Evolutionary conservation across 306 rosid species (phyloP).

Genomic region (Pyrus bretschneideri): DNA sequence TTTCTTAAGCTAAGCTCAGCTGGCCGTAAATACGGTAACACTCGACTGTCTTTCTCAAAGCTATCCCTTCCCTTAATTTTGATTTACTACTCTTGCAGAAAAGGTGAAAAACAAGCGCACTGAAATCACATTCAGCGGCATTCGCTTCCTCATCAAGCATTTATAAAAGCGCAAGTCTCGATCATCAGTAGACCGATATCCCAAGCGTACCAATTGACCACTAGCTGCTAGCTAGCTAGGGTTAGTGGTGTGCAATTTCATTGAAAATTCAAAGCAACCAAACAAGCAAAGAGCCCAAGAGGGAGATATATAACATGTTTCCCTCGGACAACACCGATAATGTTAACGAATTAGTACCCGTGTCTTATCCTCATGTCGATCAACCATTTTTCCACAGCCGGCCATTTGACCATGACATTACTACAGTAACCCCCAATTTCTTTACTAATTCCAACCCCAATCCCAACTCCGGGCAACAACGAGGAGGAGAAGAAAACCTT

Average conservation of each 20-base stretch:
- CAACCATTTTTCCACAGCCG: slow-evolving; percentile 22
- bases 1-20: slow-evolving; percentile 17
- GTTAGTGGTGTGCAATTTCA: neutral
- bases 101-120: neutral
- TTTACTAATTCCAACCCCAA: neutral
- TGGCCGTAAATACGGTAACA: slow-evolving; percentile 8
- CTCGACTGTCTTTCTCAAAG: slow-evolving; percentile 38
- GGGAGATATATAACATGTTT: neutral
- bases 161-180: slow-evolving; percentile 23
- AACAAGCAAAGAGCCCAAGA: neutral
- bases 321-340: neutral
- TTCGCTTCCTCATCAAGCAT: neutral
- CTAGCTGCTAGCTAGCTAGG: neutral
- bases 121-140: neutral
- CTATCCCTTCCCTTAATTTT: neutral
- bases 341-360: slow-evolving; percentile 5
- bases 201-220: neutral
- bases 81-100: neutral
- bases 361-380: slow-evolving; percentile 30
- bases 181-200: neutral
- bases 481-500: neutral
- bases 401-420: slow-evolving; percentile 33
- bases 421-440: slow-evolving; percentile 9
- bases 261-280: neutral
- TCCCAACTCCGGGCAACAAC: slow-evolving; percentile 22